Evolutionary conservation across 2,329 filamentous ascomycete genomes (phyloP), one percentile per base, ranked within the genome.

Genomic region (Zarea fungicola): DNA sequence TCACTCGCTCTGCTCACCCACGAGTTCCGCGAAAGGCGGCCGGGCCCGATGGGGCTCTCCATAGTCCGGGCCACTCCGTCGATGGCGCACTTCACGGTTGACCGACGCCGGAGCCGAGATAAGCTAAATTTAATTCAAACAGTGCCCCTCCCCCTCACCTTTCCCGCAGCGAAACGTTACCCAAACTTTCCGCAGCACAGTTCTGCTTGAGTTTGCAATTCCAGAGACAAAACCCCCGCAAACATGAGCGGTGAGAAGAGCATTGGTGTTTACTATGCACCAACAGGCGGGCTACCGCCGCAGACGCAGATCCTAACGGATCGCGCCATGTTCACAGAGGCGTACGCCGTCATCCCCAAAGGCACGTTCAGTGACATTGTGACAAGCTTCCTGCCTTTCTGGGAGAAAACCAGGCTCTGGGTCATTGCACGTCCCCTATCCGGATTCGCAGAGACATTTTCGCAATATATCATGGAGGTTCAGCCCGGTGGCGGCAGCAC

Each of bases 291-390:
- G 13, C 28, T 48, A 16, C 46, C 46, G 19, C 46, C 46, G 18
- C 46, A 48, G 22, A 48, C 46, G 13, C 46, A 48, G 37, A 9
- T 48, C 7, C 46, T 48, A 18, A 48, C 46, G 9, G 46, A 48
- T 32, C 46, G 46, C 28, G 46, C 46, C 9, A 48, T 48, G 46
- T 48, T 48, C 46, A 48, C 46, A 23, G 46, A 48, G 21, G 39
- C 46, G 4, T 48, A 48, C 22, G 46, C 46, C 19, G 46, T 48
- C 18, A 48, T 48, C 36, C 46, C 46, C 7, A 48, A 48, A 32
- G 46, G 46, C 26, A 34, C 25, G 13, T 48, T 42, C 36, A 48
- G 46, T 25, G 46, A 48, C 26, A 48, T 48, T 25, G 46, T 48
- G 37, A 48, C 46, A 6, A 42, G 36, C 28, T 48, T 48, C 21